phyloP scores from a whole-genome alignment of 2,329 filamentous ascomycete genomes.

The Metarhizium guizhouense region DNA sequence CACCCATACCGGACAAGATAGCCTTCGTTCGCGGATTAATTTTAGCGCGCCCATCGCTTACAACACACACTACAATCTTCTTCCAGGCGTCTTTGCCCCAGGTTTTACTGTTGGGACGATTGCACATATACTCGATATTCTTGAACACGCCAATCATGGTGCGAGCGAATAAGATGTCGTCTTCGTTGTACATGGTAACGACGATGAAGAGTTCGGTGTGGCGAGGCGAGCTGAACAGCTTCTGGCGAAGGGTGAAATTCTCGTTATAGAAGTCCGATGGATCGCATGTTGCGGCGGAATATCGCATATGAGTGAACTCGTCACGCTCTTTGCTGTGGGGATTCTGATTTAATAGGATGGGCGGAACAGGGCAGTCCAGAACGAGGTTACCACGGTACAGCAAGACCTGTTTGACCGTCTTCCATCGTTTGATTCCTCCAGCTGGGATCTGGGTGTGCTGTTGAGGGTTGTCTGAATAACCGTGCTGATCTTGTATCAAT shows the following conservation, averaged over 20 bases:
- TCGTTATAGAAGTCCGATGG: conserved; percentile 79
- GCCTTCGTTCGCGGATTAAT: conserved; percentile 90
- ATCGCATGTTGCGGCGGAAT: conserved; percentile 91
- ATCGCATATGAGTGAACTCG: conserved; percentile 86
- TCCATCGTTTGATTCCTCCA: conserved; percentile 70
- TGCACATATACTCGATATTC: conserved; percentile 98
- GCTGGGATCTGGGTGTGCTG: conserved; percentile 23
- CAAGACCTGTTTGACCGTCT: conserved; percentile 98
- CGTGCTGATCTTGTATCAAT: not conserved
- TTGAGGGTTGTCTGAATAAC: not conserved
- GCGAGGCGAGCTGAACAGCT: conserved; percentile 81
- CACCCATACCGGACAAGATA: conserved; percentile 83
- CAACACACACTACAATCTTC: conserved; percentile 97
- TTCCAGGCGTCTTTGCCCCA: conserved; percentile 99
- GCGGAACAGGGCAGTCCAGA: conserved; percentile 91
- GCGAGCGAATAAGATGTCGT: conserved; percentile 89
- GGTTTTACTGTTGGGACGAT: conserved; percentile 83
- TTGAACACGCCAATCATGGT: conserved; percentile 98
- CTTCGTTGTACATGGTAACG: conserved; percentile 98
- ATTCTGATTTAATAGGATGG: conserved; percentile 76
- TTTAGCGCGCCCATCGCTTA: conserved; percentile 93
- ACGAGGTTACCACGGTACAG: conserved; percentile 95
- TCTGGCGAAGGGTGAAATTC: conserved; percentile 86
- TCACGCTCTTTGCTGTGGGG: conserved; percentile 79
- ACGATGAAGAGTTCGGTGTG: conserved; percentile 95